A percentile compares a stretch with the other conserved stretches of the same genome.
phyloP scores from a whole-genome alignment of 805 yeast genomes.

The Lipomyces yamadae region DNA sequence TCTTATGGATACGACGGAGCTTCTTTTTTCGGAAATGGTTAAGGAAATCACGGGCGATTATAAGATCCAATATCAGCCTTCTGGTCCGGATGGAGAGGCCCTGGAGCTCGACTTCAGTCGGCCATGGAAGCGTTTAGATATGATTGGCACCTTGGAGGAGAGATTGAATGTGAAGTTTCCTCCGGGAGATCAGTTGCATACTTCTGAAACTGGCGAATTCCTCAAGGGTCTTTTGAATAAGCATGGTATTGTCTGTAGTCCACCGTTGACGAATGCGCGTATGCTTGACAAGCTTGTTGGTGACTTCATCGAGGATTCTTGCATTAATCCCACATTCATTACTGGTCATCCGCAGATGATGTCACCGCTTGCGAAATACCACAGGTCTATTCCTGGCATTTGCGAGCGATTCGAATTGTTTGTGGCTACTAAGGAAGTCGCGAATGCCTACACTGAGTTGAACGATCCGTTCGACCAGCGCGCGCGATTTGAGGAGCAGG shows the following conservation, averaged over 20 bases:
- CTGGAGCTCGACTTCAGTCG: conserved; percentile 84
- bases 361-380: conserved; percentile 98
- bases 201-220: conserved; percentile 90
- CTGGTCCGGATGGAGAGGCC: conserved; percentile 80
- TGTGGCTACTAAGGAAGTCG: conserved; percentile 97
- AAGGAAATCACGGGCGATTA: conserved; percentile 92
- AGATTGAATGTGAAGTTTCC: conserved; percentile 88
- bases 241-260: conserved; percentile 84
- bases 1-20: conserved; percentile 77
- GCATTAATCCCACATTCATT: conserved; percentile 96
- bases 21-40: conserved; percentile 95
- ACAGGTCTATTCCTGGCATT: conserved; percentile 88
- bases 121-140: conserved; percentile 98
- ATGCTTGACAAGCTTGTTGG: conserved; percentile 98
- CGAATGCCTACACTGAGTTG: conserved; percentile 98
- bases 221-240: conserved; percentile 77
- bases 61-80: conserved; percentile 86
- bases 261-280: conserved; percentile 95
- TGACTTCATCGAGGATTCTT: conserved; percentile 83
- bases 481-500: conserved; percentile 97
- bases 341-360: conserved; percentile 99
- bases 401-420: conserved; percentile 98
- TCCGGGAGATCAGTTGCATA: conserved; percentile 91
- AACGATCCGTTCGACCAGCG: conserved; percentile 99
- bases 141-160: conserved; percentile 95